Base-by-base conservation (phyloP, 306 rosid genomes). In the Vigna radiata region DNA sequence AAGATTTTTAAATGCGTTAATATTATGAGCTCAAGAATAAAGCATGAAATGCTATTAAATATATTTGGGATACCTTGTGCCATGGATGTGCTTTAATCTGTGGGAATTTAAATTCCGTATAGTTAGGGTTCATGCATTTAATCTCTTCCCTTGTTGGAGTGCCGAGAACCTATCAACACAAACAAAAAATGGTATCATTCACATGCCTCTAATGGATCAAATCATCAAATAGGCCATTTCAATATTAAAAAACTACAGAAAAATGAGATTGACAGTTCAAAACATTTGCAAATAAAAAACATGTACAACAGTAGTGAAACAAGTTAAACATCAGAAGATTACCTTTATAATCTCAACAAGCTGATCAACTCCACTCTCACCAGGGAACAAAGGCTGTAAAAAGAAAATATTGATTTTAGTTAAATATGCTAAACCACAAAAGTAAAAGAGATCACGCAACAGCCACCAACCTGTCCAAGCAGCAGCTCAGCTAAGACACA, bases 341-440 rank as follows among this genome's bases (percentile, higher is more conserved):
- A 94, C 98, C 97, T 94, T 94, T 80, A 94, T 94, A 68, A 94
- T 94, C 88, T 94, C 98, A 70, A 94, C 98, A 77, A 94, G 97
- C 86, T 94, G 98, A 86, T 94, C 97, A 47, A 94, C 97, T 55
- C 98, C 98, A 79, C 97, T 94, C 83, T 94, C 98, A 56, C 98
- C 98, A 14, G 98, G 98, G 83, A 94, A 94, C 48, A 94, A 87
- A 52, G 98, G 98, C 98, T 91, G 91, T 46, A 9, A 71, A 52
- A 78, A 71, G 68, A 27, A 75, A 68, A 79, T 21, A 48, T 10
- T 69, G 41, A 61, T n/a, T 36, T 43, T 52, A 52, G 61, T 52
- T 72, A 46, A 76, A 39, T 49, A 36, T 21, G 56, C 75, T 53
- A 29, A 65, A 61, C 18, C 43, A 61, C 19, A 61, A 68, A 44